These are phyloP conservation scores for Eutrema yunnanense DNA, from an alignment of 345 rosid species.

Conservation along the genomic window DNA sequence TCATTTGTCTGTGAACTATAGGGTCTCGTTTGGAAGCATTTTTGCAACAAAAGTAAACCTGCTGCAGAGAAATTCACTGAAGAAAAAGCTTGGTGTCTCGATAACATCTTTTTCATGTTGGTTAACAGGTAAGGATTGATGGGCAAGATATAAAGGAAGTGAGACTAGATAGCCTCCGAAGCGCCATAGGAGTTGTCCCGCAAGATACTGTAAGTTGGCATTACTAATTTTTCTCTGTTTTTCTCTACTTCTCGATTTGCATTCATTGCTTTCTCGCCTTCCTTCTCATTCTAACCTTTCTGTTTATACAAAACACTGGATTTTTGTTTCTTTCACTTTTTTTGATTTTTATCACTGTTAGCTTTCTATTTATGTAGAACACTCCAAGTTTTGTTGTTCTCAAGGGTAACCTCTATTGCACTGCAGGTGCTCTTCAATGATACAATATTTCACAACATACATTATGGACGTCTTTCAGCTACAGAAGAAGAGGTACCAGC, in stretches of 20 bases:
- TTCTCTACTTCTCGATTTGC: neutral
- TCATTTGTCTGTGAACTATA: neutral
- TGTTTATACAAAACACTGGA: neutral
- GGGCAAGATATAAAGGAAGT: conserved; percentile 85
- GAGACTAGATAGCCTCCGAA: conserved; percentile 65
- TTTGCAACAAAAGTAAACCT: conserved; percentile 7
- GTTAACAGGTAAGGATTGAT: conserved; percentile 63
- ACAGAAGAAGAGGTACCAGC: conserved; percentile 71
- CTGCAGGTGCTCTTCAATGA: conserved; percentile 94
- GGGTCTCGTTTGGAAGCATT: conserved; percentile 2
- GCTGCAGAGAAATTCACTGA: neutral
- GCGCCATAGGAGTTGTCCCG: conserved; percentile 84
- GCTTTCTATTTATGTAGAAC: neutral
- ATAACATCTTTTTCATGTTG: neutral
- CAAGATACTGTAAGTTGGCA: conserved; percentile 83
- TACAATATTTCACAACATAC: conserved; percentile 93
- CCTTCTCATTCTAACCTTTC: neutral
- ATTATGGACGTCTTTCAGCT: conserved; percentile 89
- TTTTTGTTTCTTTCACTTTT: neutral
- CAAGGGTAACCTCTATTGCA: conserved; percentile 18
- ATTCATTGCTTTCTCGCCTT: neutral
- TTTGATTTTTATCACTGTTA: neutral
- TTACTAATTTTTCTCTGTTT: neutral
- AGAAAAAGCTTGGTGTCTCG: conserved; percentile 1
- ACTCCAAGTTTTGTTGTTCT: conserved; percentile 5